phyloP scores from a whole-genome alignment of 352 stramenopile genomes.

The Pythium brassicae region DNA sequence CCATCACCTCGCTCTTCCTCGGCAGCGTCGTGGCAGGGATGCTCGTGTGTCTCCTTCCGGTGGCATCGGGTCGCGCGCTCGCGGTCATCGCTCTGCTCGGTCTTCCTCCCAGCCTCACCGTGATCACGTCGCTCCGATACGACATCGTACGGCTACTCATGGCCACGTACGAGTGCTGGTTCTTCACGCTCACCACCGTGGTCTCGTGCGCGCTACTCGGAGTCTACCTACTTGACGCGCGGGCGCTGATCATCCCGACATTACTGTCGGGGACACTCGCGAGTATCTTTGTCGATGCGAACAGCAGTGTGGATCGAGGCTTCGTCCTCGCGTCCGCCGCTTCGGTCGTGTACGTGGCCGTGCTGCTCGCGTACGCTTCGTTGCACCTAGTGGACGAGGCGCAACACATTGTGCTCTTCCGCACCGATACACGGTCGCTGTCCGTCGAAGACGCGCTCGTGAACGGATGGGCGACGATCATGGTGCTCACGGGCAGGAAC shows the following conservation, averaged over 20 bases:
- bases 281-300: conserved; percentile 26
- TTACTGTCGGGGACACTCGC: conserved; percentile 18
- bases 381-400: conserved; percentile 3
- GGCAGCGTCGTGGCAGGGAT: neutral
- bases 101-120: neutral
- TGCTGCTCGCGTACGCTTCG: conserved; percentile 7
- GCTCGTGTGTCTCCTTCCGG: neutral
- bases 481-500: conserved; percentile 25
- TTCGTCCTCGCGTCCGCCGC: conserved; percentile 4
- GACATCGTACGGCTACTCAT: conserved; percentile 2
- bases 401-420: conserved; percentile 7
- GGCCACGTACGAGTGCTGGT: conserved; percentile 38
- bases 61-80: neutral
- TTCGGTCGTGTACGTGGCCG: neutral
- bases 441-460: conserved; percentile 18
- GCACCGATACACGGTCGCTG: conserved; percentile 1
- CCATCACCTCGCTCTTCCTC: neutral
- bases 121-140: conserved; percentile 2
- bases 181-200: conserved; percentile 22
- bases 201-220: conserved; percentile 14
- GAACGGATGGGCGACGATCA: conserved; percentile 21
- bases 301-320: conserved; percentile 5
- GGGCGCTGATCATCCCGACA: conserved; percentile 7
- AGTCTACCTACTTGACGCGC: conserved; percentile 15
- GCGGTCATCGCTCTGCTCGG: neutral